Base-by-base conservation (phyloP, 2,329 filamentous ascomycete genomes). In the Bipolaris victoriae region DNA sequence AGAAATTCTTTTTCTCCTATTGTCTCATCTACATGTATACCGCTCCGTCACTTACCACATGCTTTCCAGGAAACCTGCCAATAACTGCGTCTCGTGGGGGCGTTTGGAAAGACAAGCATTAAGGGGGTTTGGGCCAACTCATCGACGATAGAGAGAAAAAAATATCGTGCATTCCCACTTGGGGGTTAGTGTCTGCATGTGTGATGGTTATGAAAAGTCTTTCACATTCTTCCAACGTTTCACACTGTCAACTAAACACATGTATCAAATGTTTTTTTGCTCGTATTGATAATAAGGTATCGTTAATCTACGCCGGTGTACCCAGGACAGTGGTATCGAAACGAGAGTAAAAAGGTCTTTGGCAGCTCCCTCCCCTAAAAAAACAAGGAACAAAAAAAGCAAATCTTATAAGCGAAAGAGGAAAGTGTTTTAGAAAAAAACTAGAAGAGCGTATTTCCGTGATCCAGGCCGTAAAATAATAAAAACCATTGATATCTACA, bases 41-140 rank as follows among this genome's bases (percentile, higher is more conserved):
- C 44, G 46, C 49, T 48, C 51, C 44, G 3, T 61, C 41, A 65
- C 66, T 70, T 69, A 71, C 65, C 48, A 57, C 54, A 49, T 52
- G 46, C 56, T 11, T 61, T 35, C 53, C 59, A 67, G 65, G 65
- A 48, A 67, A 65, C 55, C 49, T 49, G 33, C 46, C 46, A 24
- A 55, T 11, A 9, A 31, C 52, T 51, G 39, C 31, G 18, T 45
- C 50, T 26, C 4, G 10, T 9, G 49, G 36, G 39, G 54, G 54
- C 7, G 37, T 26, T 57, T 52, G 54, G 49, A 57, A 57, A 10
- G 54, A 57, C n/a, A 53, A 44, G 35, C 48, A 11, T 16, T 55
- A 51, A 31, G 33, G 26, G 3, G 2, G 20, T 9, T 13, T 29
- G 39, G 10, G 10, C 11, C 3, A 31, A 13, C 29, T 31, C 4